Percentiles rank a stretch among this genome's conserved stretches.
phyloP scores from a whole-genome alignment of 176 grass and related monocot genomes.

The Paspalum notatum region DNA sequence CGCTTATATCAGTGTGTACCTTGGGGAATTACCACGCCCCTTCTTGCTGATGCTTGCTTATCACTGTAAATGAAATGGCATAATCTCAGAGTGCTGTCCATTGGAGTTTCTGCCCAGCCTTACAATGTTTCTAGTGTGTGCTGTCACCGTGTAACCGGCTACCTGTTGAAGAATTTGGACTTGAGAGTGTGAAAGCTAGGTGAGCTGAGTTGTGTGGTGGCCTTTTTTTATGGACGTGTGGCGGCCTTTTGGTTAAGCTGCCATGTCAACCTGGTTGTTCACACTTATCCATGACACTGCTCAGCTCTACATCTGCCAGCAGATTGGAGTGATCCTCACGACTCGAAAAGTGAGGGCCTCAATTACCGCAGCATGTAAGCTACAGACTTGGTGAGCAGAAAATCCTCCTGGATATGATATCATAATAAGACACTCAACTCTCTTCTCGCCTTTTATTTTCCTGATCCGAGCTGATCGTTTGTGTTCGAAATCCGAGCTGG shows the following conservation, averaged over 20 bases:
- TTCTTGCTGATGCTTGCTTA: neutral
- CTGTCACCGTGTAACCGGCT: neutral
- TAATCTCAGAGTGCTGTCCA: neutral
- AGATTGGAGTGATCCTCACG: neutral
- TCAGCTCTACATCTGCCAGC: conserved; percentile 2
- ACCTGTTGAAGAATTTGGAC: neutral
- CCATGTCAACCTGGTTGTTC: neutral
- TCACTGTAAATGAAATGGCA: conserved; percentile 33
- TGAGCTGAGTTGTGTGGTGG: neutral
- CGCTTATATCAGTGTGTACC: conserved; percentile 5
- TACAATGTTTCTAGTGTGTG: neutral
- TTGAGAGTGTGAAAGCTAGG: neutral
- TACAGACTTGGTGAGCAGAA: neutral
- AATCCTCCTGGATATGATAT: conserved; percentile 14
- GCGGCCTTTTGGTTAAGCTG: neutral
- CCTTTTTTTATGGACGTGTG: neutral
- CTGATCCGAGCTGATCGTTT: neutral
- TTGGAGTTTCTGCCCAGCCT: neutral
- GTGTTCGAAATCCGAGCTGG: neutral
- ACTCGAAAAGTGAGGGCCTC: neutral
- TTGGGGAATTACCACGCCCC: conserved; percentile 20
- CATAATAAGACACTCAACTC: neutral
- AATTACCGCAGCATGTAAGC: neutral
- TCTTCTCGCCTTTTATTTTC: neutral
- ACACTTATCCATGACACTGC: neutral